These are phyloP conservation scores for Sporothrix euskadiensis DNA, from an alignment of 2,329 filamentous ascomycete genomes.

Conservation along the genomic window DNA sequence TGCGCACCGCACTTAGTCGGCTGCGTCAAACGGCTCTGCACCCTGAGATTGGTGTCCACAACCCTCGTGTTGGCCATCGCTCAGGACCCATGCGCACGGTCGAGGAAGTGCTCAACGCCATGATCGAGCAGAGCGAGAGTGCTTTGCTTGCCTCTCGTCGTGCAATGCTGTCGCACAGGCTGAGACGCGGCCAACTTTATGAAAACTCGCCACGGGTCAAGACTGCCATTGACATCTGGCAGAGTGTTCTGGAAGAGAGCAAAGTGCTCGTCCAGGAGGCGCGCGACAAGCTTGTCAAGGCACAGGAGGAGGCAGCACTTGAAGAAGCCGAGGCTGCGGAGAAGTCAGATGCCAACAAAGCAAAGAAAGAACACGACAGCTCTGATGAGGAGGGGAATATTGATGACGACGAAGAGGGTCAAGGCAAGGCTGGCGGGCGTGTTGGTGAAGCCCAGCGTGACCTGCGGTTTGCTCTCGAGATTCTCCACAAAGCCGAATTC, in stretches of 20 bases:
- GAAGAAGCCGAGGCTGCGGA: conserved; percentile 12
- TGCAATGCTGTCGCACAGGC: conserved; percentile 59
- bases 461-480: conserved; percentile 71
- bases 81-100: conserved; percentile 74
- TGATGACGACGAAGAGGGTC: conserved; percentile 41
- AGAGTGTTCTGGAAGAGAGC: conserved; percentile 54
- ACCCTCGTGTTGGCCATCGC: conserved; percentile 63
- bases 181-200: conserved; percentile 73
- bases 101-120: conserved; percentile 80
- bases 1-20: conserved; percentile 76
- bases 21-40: conserved; percentile 55
- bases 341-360: background rate
- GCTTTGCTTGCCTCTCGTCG: conserved; percentile 69
- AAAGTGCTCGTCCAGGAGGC: conserved; percentile 61
- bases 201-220: conserved; percentile 70
- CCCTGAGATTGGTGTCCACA: conserved; percentile 73
- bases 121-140: conserved; percentile 83
- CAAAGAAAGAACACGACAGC: conserved; percentile 39
- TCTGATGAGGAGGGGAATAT: conserved; percentile 38
- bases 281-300: conserved; percentile 58
- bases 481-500: conserved; percentile 80
- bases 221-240: conserved; percentile 71
- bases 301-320: conserved; percentile 45
- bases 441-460: conserved; percentile 63
- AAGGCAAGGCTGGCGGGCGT: conserved; percentile 41